A percentile compares a stretch with the other conserved stretches of the same genome.
Conservation (phyloP, 1,139 yeast species). For the Yamadazyma buinensis region DNA sequence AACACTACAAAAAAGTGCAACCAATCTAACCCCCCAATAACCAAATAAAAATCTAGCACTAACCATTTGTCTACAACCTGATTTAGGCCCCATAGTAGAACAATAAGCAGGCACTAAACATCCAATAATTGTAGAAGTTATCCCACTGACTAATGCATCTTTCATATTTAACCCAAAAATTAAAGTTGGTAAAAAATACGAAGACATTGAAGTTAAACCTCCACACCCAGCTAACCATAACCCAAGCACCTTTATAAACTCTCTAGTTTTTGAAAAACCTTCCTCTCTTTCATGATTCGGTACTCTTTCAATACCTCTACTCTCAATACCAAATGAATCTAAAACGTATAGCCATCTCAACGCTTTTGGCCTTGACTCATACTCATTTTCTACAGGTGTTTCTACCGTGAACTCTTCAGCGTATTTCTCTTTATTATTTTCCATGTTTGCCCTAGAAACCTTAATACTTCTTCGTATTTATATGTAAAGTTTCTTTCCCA, state of each 20-base stretch:
- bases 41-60: conserved; percentile 39
- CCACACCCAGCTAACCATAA: conserved; percentile 41
- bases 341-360: conserved; percentile 16
- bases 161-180: conserved; percentile 25
- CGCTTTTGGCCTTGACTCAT: background rate
- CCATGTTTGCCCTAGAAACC: background rate
- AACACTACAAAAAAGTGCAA: conserved; percentile 30
- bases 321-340: conserved; percentile 59
- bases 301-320: conserved; percentile 78
- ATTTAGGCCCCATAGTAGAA: conserved; percentile 37
- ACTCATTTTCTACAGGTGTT: background rate
- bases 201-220: conserved; percentile 38
- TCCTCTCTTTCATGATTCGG: conserved; percentile 61
- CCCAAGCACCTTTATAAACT: conserved; percentile 60
- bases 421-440: background rate
- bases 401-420: background rate
- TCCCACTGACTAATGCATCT: conserved; percentile 29
- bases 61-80: conserved; percentile 42
- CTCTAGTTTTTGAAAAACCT: conserved; percentile 29
- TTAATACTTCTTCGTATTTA: too few relatives aligned
- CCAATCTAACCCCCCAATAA: conserved; percentile 35
- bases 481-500: too few relatives aligned
- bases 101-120: conserved; percentile 39
- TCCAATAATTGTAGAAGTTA: conserved; percentile 30
- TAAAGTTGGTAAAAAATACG: conserved; percentile 33